A percentile compares a stretch with the other conserved stretches of the same genome.
phyloP scores from a whole-genome alignment of 176 grass and related monocot genomes.

The Microstegium vimineum region DNA sequence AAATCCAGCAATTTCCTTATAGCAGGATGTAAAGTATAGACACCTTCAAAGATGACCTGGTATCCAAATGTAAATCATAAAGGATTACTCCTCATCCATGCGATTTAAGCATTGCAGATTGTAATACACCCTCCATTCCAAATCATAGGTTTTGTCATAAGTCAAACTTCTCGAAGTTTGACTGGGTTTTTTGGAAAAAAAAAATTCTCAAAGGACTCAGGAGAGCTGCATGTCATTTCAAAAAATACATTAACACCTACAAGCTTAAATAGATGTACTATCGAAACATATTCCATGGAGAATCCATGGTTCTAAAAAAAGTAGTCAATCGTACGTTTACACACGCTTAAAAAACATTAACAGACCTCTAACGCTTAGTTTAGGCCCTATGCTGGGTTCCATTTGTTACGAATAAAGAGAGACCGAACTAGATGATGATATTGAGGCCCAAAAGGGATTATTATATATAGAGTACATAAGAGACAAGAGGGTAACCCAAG shows the following conservation, averaged over 20 bases:
- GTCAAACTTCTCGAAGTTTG: too few species aligned
- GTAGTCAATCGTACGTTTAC: background rate
- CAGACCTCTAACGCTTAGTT: background rate
- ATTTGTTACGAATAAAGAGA: too few species aligned
- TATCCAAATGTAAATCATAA: conserved; percentile 29
- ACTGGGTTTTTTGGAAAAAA: background rate
- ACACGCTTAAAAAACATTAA: background rate
- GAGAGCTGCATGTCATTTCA: background rate
- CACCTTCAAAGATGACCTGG: conserved; percentile 98
- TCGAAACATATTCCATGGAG: background rate
- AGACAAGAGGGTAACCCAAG: too few species aligned
- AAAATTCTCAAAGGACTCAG: background rate
- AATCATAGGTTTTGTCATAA: background rate
- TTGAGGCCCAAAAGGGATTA: too few species aligned
- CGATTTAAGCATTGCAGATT: background rate
- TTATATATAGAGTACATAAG: too few species aligned
- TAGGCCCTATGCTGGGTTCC: background rate
- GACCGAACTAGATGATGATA: too few species aligned
- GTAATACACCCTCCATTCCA: background rate
- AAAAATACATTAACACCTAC: background rate
- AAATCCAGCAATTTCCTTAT: conserved; percentile 95
- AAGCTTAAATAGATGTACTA: background rate
- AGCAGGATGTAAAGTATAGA: conserved; percentile 90
- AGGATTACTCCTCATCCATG: background rate
- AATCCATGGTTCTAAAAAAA: background rate